phyloP scores from a whole-genome alignment of 495 filamentous ascomycete genomes.

The Tuber melanosporum region DNA sequence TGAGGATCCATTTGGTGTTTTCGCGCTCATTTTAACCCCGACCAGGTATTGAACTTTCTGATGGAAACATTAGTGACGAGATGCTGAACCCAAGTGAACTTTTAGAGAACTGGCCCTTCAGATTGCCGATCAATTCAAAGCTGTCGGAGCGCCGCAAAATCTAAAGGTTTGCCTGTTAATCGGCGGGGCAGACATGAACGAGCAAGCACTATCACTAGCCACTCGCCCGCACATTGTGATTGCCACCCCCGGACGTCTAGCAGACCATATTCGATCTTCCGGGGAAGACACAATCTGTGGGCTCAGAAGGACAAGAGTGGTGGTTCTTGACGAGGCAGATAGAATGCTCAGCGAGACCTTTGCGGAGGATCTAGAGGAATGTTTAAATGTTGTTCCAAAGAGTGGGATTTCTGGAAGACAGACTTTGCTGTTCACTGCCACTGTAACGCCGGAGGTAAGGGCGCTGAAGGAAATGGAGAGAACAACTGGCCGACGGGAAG shows the following conservation, averaged over 20 bases:
- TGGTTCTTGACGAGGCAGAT: conserved; percentile 95
- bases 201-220: conserved; percentile 75
- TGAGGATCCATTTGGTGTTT: conserved; percentile 84
- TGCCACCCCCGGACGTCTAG: conserved; percentile 86
- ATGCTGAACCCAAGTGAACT: not conserved
- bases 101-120: conserved; percentile 82
- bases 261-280: conserved; percentile 85
- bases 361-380: conserved; percentile 68
- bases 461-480: conserved; percentile 69
- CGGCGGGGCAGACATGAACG: conserved; percentile 85
- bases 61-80: conserved; percentile 7
- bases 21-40: conserved; percentile 79
- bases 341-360: conserved; percentile 57
- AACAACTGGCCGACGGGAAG: conserved; percentile 59
- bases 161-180: conserved; percentile 82
- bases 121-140: conserved; percentile 90
- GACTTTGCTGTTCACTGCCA: conserved; percentile 94
- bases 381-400: conserved; percentile 70
- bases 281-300: conserved; percentile 83
- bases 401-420: conserved; percentile 56
- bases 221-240: conserved; percentile 84
- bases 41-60: conserved; percentile 54
- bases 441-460: conserved; percentile 85
- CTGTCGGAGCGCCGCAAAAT: conserved; percentile 75
- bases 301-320: conserved; percentile 67